These are phyloP conservation scores for Bipolaris sorokiniana DNA, from an alignment of 2,329 filamentous ascomycete species.

Conservation along the genomic window DNA sequence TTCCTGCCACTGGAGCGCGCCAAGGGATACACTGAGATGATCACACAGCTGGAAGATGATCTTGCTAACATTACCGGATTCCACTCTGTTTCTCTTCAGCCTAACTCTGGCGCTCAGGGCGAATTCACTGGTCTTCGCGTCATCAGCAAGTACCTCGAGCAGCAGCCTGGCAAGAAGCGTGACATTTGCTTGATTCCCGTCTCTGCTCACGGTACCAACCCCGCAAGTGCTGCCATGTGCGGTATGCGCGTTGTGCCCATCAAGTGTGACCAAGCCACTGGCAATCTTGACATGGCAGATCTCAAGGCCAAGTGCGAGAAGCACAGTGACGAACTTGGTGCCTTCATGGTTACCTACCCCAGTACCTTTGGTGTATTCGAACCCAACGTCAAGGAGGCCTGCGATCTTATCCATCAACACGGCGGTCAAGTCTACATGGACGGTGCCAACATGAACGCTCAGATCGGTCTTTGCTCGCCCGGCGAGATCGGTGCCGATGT, in stretches of 20 bases:
- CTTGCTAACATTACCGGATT: slow-evolving; percentile 86
- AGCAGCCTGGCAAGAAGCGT: slow-evolving; percentile 70
- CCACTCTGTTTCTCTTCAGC: slow-evolving; percentile 86
- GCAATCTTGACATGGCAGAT: slow-evolving; percentile 87
- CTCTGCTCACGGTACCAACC: slow-evolving; percentile 95
- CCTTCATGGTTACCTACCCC: slow-evolving; percentile 97
- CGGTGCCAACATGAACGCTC: slow-evolving; percentile 97
- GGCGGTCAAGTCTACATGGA: slow-evolving; percentile 99
- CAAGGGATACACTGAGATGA: slow-evolving; percentile 72
- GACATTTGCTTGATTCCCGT: slow-evolving; percentile 95
- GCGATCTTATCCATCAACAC: slow-evolving; percentile 81
- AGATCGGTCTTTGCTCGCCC: slow-evolving; percentile 93
- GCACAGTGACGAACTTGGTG: slow-evolving; percentile 81
- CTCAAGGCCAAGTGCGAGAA: slow-evolving; percentile 88
- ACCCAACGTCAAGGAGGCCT: slow-evolving; percentile 83
- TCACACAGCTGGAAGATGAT: slow-evolving; percentile 75
- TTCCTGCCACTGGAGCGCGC: slow-evolving; percentile 70
- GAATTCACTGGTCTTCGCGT: slow-evolving; percentile 90
- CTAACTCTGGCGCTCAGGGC: slow-evolving; percentile 94
- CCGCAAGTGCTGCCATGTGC: slow-evolving; percentile 92
- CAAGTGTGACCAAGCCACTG: slow-evolving; percentile 86
- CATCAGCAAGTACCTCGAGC: slow-evolving; percentile 83
- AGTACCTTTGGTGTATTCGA: slow-evolving; percentile 96
- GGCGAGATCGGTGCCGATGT: slow-evolving; percentile 96
- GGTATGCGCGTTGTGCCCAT: slow-evolving; percentile 92